Conservation (phyloP, 345 rosid species). For the Turnera subulata region DNA sequence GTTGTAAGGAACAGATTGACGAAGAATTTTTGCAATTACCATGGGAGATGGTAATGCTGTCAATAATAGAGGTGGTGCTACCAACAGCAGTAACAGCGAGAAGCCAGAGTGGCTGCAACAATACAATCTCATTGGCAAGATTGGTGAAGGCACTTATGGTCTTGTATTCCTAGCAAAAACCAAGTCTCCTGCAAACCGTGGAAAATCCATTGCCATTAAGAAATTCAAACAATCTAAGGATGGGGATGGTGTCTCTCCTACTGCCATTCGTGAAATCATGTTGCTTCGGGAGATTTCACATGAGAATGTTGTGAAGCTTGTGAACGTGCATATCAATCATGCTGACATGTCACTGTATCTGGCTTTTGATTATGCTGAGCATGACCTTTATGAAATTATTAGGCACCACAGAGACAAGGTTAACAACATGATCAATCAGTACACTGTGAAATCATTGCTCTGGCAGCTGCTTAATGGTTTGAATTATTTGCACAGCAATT, state of each 20-base stretch:
- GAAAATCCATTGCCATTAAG: conserved; percentile 90
- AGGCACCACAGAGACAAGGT: conserved; percentile 91
- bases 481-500: conserved; percentile 93
- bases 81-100: conserved; percentile 30
- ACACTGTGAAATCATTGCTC: conserved; percentile 87
- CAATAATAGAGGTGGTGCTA: conserved; percentile 25
- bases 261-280: conserved; percentile 99
- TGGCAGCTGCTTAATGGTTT: conserved; percentile 99
- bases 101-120: conserved; percentile 99
- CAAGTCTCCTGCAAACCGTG: conserved; percentile 68
- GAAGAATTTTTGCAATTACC: conserved; percentile 14
- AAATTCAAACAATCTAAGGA: conserved; percentile 99
- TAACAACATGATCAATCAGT: conserved; percentile 54
- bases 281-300: conserved; percentile 88
- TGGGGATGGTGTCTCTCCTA: conserved; percentile 99
- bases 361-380: conserved; percentile 93
- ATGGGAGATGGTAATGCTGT: conserved; percentile 55
- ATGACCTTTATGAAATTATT: conserved; percentile 92
- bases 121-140: conserved; percentile 94
- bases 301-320: conserved; percentile 97
- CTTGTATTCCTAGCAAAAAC: conserved; percentile 93
- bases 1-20: conserved; percentile 4
- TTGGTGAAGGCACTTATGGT: conserved; percentile 99
- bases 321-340: conserved; percentile 94
- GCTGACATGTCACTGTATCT: conserved; percentile 93